phyloP scores from a whole-genome alignment of 108 stramenopile species.

The Fragilariopsis cylindrus region DNA sequence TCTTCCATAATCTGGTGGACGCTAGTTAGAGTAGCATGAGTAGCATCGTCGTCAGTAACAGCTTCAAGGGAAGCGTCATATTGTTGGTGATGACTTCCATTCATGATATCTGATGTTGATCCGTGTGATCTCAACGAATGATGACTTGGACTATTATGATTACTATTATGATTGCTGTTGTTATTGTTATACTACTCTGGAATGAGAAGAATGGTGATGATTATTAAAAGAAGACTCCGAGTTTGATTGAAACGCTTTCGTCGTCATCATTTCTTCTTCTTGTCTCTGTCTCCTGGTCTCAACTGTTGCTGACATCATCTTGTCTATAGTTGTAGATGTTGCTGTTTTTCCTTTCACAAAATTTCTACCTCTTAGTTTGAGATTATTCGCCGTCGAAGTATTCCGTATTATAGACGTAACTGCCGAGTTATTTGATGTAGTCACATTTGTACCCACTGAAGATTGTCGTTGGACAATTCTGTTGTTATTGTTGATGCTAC shows the following conservation, averaged over 20 bases:
- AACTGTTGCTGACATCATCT: not conserved
- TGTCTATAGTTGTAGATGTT: not conserved
- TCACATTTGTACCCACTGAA: conserved; percentile 3
- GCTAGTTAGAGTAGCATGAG: conserved; percentile 42
- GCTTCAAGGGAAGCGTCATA: conserved; percentile 23
- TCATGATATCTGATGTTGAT: not conserved
- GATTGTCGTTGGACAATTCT: conserved; percentile 16
- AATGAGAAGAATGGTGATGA: no score
- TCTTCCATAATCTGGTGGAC: conserved; percentile 45
- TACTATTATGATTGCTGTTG: not conserved
- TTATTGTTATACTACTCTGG: not conserved
- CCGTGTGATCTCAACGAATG: not conserved
- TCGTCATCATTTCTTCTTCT: not conserved
- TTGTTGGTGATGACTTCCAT: not conserved
- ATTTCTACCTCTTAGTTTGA: not conserved
- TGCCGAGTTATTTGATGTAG: conserved; percentile 9
- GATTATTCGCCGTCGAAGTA: not conserved
- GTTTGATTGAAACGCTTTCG: not conserved
- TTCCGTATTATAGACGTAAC: conserved; percentile 9
- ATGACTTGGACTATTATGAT: conserved; percentile 1
- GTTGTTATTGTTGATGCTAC: not conserved
- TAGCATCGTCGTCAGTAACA: conserved; percentile 39
- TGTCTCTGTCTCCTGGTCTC: not conserved
- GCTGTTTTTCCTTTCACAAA: no score
- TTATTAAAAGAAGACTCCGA: not conserved